Conservation (phyloP, 2,329 filamentous ascomycete genomes). For the Fusarium lateritium region DNA sequence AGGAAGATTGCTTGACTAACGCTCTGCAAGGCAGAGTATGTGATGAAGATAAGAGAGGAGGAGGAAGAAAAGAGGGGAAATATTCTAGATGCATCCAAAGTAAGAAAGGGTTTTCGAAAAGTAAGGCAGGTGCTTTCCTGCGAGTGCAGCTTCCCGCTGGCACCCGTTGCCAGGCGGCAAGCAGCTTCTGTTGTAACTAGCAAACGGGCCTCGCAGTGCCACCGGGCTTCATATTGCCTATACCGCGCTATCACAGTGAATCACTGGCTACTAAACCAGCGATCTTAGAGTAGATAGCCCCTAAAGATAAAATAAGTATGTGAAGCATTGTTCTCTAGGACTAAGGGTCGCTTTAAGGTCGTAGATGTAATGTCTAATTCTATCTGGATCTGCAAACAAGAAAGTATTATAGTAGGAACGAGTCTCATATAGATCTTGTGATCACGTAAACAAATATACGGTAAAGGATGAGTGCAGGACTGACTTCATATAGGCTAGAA, state of each 20-base stretch:
- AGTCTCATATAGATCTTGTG: too few relatives aligned
- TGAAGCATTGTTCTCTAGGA: too few relatives aligned
- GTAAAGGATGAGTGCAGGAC: not conserved
- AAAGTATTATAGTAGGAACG: too few relatives aligned
- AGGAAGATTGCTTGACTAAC: slow-evolving; percentile 5
- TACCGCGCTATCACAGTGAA: slow-evolving; percentile 7
- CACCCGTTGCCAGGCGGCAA: slow-evolving; percentile 21
- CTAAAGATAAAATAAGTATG: too few relatives aligned
- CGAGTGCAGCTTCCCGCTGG: slow-evolving; percentile 11
- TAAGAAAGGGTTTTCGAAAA: not conserved
- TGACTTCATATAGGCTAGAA: not conserved
- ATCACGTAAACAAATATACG: too few relatives aligned
- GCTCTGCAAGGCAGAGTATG: not conserved
- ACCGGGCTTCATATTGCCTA: not conserved
- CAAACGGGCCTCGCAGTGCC: slow-evolving; percentile 2
- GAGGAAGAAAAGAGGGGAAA: not conserved
- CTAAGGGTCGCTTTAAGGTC: too few relatives aligned
- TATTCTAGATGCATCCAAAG: not conserved
- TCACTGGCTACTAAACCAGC: not conserved
- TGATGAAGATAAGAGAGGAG: not conserved
- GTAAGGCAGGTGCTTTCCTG: slow-evolving; percentile 4
- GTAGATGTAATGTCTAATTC: too few relatives aligned
- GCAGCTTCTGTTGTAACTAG: not conserved
- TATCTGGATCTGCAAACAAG: too few relatives aligned
- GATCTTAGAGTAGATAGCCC: too few relatives aligned